phyloP scores from a whole-genome alignment of 2,329 filamentous ascomycete species.

The Sodiomyces alkalinus region DNA sequence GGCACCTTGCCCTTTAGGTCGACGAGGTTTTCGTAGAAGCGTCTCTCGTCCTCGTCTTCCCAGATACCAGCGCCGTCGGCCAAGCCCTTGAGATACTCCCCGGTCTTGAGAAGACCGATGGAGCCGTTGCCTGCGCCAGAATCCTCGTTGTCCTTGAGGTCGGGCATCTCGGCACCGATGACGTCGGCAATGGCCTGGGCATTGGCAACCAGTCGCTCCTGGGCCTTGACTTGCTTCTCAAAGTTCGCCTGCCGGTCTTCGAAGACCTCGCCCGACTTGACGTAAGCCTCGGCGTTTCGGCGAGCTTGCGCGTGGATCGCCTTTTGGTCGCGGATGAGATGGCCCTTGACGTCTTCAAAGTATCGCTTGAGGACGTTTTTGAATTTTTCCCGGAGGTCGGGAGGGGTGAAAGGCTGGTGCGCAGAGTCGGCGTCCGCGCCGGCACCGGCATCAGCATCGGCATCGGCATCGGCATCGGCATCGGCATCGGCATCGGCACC shows the following conservation, averaged over 20 bases:
- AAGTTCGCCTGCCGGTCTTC: constrained; percentile 94
- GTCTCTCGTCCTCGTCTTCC: constrained; percentile 95
- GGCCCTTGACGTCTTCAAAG: constrained; percentile 81
- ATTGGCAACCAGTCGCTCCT: constrained; percentile 81
- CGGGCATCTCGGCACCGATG: constrained; percentile 83
- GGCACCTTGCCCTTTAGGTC: constrained; percentile 94
- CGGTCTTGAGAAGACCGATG: constrained; percentile 86
- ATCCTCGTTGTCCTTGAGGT: constrained; percentile 71
- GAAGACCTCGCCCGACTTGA: constrained; percentile 96
- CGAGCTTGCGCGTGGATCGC: constrained; percentile 73
- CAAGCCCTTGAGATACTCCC: constrained; percentile 81
- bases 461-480: too few relatives aligned
- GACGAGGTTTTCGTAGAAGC: constrained; percentile 94
- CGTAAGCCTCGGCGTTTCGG: constrained; percentile 93
- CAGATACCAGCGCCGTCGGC: constrained; percentile 88
- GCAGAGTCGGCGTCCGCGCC: too few relatives aligned
- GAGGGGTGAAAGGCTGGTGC: constrained; percentile 59
- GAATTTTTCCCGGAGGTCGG: constrained; percentile 74
- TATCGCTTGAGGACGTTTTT: constrained; percentile 74
- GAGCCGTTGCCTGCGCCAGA: constrained; percentile 52
- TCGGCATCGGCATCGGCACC: constrained; percentile 35
- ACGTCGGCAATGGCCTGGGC: constrained; percentile 83
- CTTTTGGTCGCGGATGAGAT: constrained; percentile 84
- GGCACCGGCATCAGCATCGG: too few relatives aligned
- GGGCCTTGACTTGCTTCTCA: constrained; percentile 81